Evolutionary conservation across 106 monocot species (phyloP).

Genomic region (Posidonia australis): DNA sequence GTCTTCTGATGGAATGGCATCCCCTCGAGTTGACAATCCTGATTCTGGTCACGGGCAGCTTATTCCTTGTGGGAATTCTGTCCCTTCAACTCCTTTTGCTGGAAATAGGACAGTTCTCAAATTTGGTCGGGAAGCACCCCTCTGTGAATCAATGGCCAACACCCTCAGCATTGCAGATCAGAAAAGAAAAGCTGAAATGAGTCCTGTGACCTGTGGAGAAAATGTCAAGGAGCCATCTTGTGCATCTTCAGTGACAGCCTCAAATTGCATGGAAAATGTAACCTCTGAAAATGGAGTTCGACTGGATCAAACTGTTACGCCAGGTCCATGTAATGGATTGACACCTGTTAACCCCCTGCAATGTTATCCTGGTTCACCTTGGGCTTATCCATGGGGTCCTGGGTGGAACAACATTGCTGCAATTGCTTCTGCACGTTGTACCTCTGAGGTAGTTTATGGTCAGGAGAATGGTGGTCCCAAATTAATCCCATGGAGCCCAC

Average conservation of each 20-base stretch:
- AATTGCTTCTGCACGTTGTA: constrained; percentile 20
- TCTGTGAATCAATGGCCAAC: constrained; percentile 59
- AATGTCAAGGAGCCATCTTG: constrained; percentile 52
- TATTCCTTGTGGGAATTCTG: constrained; percentile 22
- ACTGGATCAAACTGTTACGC: constrained; percentile 19
- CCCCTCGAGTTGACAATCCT: constrained; percentile 22
- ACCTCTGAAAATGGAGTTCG: constrained; percentile 12
- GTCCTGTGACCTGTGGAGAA: constrained; percentile 9
- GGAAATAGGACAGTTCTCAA: constrained; percentile 41
- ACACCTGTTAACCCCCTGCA: constrained; percentile 34
- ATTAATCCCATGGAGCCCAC: constrained; percentile 24
- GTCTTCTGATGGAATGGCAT: constrained; percentile 23
- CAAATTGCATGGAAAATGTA: constrained; percentile 33
- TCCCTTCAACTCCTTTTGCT: constrained; percentile 9
- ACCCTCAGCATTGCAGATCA: constrained; percentile 48
- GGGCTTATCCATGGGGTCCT: constrained; percentile 53
- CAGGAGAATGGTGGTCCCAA: constrained; percentile 19
- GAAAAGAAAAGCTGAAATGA: constrained; percentile 17
- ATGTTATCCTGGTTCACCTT: constrained; percentile 51
- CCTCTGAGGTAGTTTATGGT: constrained; percentile 20
- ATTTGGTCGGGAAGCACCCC: constrained; percentile 47
- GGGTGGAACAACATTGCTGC: constrained; percentile 39
- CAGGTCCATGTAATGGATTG: constrained; percentile 23
- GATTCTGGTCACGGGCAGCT: constrained; percentile 25
- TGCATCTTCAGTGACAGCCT: constrained; percentile 28